Conservation (phyloP, 768 basidiomycete genomes). For the Naematelia aurantialba region DNA sequence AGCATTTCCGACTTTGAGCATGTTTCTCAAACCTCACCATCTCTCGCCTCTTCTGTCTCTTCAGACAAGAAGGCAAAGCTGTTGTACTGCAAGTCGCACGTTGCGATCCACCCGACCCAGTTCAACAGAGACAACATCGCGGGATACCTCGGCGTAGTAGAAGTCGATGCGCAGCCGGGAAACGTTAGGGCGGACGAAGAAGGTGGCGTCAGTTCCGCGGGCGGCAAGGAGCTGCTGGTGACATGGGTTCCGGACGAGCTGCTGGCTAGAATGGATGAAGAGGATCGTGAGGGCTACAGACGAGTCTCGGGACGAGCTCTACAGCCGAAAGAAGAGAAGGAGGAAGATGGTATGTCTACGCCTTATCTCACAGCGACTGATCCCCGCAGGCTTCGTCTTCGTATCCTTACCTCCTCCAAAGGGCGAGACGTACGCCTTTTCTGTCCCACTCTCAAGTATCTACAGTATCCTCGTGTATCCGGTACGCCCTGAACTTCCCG, state of each 20-base stretch:
- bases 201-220: slow-evolving; percentile 12
- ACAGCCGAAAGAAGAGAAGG: slow-evolving; percentile 21
- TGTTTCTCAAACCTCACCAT: slow-evolving; percentile 13
- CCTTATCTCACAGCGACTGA: slow-evolving; percentile 2
- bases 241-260: slow-evolving; percentile 91
- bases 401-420: slow-evolving; percentile 78
- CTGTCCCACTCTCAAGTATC: slow-evolving; percentile 82
- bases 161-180: slow-evolving; percentile 58
- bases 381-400: slow-evolving; percentile 66
- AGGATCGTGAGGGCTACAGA: slow-evolving; percentile 86
- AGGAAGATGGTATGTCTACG: slow-evolving; percentile 29
- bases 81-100: slow-evolving; percentile 86
- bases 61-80: slow-evolving; percentile 51
- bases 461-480: slow-evolving; percentile 84
- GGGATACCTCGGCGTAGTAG: slow-evolving; percentile 87
- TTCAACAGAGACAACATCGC: slow-evolving; percentile 89
- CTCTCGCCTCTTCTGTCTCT: slow-evolving; percentile 5
- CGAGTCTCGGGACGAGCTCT: slow-evolving; percentile 66
- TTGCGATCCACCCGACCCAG: slow-evolving; percentile 90
- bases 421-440: slow-evolving; percentile 90
- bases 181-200: slow-evolving; percentile 40
- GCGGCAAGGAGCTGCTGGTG: slow-evolving; percentile 68
- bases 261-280: slow-evolving; percentile 72
- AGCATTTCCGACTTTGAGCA: slow-evolving; percentile 16
- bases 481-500: slow-evolving; percentile 59